A percentile compares a stretch with the other conserved stretches of the same genome.
phyloP scores from a whole-genome alignment of 2,329 filamentous ascomycete genomes.

The Sporothrix euskadiensis region DNA sequence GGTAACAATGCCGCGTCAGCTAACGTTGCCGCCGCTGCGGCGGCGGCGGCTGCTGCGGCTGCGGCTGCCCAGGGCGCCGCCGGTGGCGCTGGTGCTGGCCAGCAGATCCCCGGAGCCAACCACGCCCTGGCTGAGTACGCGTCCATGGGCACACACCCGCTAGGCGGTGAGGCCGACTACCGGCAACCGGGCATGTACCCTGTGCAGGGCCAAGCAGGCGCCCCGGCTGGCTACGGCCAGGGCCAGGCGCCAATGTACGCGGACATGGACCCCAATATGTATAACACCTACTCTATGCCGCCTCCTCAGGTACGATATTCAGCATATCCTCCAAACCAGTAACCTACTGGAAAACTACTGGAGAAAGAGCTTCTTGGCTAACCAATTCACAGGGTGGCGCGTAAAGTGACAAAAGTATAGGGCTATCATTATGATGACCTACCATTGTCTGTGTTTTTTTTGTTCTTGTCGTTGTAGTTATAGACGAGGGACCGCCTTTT shows the following conservation, averaged over 20 bases:
- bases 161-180: slow-evolving; percentile 74
- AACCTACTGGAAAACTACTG: neutral
- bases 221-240: slow-evolving; percentile 72
- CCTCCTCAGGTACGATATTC: slow-evolving; percentile 69
- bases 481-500: neutral
- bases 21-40: slow-evolving; percentile 39
- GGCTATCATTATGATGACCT: neutral
- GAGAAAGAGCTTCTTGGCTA: neutral
- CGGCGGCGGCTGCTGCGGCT: slow-evolving; percentile 29
- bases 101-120: slow-evolving; percentile 54
- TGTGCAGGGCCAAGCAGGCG: slow-evolving; percentile 72
- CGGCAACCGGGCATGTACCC: slow-evolving; percentile 79
- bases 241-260: slow-evolving; percentile 78
- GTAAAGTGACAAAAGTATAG: neutral
- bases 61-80: slow-evolving; percentile 46
- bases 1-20: slow-evolving; percentile 56
- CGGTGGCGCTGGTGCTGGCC: slow-evolving; percentile 51
- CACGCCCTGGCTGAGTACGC: slow-evolving; percentile 62
- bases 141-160: slow-evolving; percentile 59
- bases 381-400: slow-evolving; percentile 14
- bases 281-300: slow-evolving; percentile 76
- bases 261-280: slow-evolving; percentile 75
- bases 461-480: neutral
- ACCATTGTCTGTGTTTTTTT: neutral
- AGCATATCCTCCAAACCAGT: neutral